A percentile compares a stretch with the other conserved stretches of the same genome.
Evolutionary conservation across 805 yeast species (phyloP).

Genomic region (Starmerella asiatica): DNA sequence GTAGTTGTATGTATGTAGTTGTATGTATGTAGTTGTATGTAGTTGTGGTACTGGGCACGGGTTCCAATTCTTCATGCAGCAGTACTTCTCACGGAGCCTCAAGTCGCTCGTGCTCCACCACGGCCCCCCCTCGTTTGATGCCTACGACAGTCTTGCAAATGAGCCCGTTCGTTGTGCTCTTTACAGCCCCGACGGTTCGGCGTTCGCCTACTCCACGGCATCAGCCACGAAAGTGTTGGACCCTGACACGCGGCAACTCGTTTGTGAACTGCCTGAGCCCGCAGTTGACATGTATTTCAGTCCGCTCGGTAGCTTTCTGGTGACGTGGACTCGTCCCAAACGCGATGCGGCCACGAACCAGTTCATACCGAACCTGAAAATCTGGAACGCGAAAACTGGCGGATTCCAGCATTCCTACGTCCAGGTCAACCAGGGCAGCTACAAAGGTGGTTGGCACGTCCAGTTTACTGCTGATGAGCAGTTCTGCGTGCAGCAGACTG

Average conservation of each 20-base stretch:
- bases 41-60: neutral
- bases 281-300: constrained; percentile 80
- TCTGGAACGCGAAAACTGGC: constrained; percentile 46
- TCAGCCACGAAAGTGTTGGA: constrained; percentile 42
- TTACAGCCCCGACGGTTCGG: constrained; percentile 55
- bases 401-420: constrained; percentile 47
- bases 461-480: constrained; percentile 76
- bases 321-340: constrained; percentile 82
- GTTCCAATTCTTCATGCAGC: constrained; percentile 9
- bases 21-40: neutral
- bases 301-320: constrained; percentile 69
- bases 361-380: constrained; percentile 64
- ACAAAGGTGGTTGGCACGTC: constrained; percentile 57
- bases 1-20: no score
- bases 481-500: constrained; percentile 45
- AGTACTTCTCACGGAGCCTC: constrained; percentile 22
- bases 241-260: constrained; percentile 38
- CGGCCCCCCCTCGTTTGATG: constrained; percentile 25
- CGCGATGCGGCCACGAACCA: constrained; percentile 57
- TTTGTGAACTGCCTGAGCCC: constrained; percentile 38
- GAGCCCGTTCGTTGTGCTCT: constrained; percentile 48
- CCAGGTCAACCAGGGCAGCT: constrained; percentile 56
- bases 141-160: constrained; percentile 21
- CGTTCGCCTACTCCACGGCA: constrained; percentile 63
- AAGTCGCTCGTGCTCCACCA: constrained; percentile 21